Base-by-base conservation (phyloP, 2,329 filamentous ascomycete species). In the Claviceps spartinae region DNA sequence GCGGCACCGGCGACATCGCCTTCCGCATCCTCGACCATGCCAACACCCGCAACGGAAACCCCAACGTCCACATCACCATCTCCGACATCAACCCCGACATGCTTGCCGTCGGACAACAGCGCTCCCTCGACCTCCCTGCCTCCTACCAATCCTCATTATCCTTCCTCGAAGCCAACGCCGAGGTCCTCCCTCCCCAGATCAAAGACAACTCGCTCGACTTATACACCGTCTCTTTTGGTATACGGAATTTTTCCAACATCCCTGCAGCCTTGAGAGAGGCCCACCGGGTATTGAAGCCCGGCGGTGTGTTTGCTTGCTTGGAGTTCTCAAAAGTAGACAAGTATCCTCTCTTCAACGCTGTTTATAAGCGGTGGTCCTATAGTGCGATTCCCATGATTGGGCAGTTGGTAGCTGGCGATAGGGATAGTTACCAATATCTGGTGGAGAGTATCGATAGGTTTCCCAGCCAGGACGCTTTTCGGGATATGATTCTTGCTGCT, bases 401-500 rank as follows among this genome's bases (percentile, higher is more conserved):
- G 2, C 91, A 98, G 71, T 65, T 98, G 55, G 90, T 98, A 16
- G 91, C 93, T 1, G 88, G 88, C 6, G 94, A 98, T 66, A 77
- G 91, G 52, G 91, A 94, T 63, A 95, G 88, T 66, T 98, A 98
- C 69, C 93, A 98, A 74, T 98, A 98, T 69, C 76, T 98, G 9
- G 93, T 98, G 9, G 93, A 98, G 76, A 96, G 90, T 68, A 98
- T 98, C 67, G 90, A 96, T 70, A 75, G 79, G 47, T 97, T 97
- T 65, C 94, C 93, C 0, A 84, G 74, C 59, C 94, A 98, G 72
- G 77, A 82, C 50, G 82, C 88, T 58, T 98, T 95, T 64, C 78
- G 83, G 57, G 76, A 80, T 37, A 89, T 95, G 86, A 93, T 95
- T 62, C 68, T 78, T 58, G 79, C 83, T 26, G 91, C 88, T 3